Evolutionary conservation across 768 basidiomycete species (phyloP).

Genomic region (Amanita rimosa): DNA sequence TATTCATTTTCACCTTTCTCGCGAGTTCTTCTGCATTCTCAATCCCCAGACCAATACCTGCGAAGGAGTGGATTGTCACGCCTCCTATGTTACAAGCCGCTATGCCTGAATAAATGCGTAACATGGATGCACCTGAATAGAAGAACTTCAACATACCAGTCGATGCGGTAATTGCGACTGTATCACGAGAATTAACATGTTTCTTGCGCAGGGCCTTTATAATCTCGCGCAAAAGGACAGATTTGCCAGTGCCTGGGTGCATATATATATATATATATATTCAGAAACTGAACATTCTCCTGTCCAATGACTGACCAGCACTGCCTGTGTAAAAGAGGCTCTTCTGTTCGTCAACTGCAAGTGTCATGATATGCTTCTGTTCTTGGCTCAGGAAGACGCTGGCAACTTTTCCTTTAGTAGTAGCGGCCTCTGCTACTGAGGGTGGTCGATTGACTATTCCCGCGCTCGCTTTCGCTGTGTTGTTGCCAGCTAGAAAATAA

Average conservation of each 20-base stretch:
- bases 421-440: conserved; percentile 9
- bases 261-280: no score
- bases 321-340: conserved; percentile 96
- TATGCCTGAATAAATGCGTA: conserved; percentile 43
- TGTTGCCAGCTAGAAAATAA: conserved; percentile 11
- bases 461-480: background rate
- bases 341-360: conserved; percentile 53
- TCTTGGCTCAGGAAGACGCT: conserved; percentile 68
- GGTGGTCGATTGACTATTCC: conserved; percentile 1
- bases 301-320: conserved; percentile 54
- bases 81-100: conserved; percentile 98
- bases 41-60: conserved; percentile 82
- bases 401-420: conserved; percentile 21
- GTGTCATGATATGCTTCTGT: conserved; percentile 71
- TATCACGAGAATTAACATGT: conserved; percentile 43
- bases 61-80: conserved; percentile 89
- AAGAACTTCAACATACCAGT: conserved; percentile 42
- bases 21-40: conserved; percentile 54
- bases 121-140: background rate
- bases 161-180: conserved; percentile 89
- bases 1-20: conserved; percentile 66
- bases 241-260: conserved; percentile 84
- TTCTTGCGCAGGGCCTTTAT: conserved; percentile 61
- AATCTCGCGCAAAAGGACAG: conserved; percentile 86
- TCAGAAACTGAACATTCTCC: background rate